Conservation (phyloP, 2,329 filamentous ascomycete genomes). For the Monosporascus sp. region DNA sequence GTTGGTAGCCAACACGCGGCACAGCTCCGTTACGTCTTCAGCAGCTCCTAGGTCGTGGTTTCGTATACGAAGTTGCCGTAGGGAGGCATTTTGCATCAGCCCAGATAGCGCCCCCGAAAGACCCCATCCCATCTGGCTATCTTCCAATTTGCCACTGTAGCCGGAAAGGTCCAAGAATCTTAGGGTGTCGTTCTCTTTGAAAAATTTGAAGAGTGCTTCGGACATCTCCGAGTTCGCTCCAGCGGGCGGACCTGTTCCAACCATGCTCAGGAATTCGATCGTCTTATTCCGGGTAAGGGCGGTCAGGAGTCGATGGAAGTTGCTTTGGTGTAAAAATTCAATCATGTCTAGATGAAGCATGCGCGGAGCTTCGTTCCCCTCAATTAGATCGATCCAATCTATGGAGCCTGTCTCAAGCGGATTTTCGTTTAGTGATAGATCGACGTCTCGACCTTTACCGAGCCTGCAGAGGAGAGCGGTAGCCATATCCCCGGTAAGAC, state of each 20-base stretch:
- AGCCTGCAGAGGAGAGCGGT: conserved; percentile 47
- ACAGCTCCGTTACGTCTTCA: conserved; percentile 35
- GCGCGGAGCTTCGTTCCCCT: conserved; percentile 41
- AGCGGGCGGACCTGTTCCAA: conserved; percentile 46
- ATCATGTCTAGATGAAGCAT: conserved; percentile 51
- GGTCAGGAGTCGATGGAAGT: conserved; percentile 45
- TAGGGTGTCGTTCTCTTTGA: conserved; percentile 45
- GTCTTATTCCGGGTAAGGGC: conserved; percentile 45
- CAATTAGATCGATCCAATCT: conserved; percentile 43
- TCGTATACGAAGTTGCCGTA: conserved; percentile 48
- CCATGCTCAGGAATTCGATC: conserved; percentile 48
- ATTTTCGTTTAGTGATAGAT: conserved; percentile 46
- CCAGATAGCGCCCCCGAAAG: conserved; percentile 46
- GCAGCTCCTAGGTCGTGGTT: conserved; percentile 50
- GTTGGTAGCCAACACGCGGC: conserved; percentile 44
- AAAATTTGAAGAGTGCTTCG: conserved; percentile 43
- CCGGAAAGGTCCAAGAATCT: conserved; percentile 53
- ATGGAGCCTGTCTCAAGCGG: conserved; percentile 48
- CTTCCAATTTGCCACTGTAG: conserved; percentile 52
- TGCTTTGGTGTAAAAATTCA: conserved; percentile 47
- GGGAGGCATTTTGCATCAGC: conserved; percentile 37
- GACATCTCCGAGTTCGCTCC: conserved; percentile 42
- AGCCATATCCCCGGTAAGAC: conserved; percentile 44
- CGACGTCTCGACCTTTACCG: conserved; percentile 41
- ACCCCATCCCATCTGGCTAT: conserved; percentile 49